Evolutionary conservation across 1,284 basidiomycete genomes (phyloP), one percentile per base, ranked within the genome.

Genomic region (Ganoderma sinense): DNA sequence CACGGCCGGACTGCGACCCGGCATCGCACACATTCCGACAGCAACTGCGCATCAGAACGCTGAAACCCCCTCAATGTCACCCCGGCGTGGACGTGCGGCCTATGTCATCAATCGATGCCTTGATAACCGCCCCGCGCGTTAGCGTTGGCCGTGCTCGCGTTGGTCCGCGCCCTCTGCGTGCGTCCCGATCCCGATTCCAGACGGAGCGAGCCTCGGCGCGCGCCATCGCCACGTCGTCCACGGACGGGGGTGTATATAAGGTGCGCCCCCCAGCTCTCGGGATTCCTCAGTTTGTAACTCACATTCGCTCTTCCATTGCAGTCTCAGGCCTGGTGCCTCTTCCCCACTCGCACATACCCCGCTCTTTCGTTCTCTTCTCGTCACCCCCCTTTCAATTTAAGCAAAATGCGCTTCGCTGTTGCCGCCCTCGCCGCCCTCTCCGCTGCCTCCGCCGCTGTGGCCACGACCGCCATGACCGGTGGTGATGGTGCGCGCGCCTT

Each of bases 291-390:
- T 69, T 69, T 69, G 68, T 48, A 70, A 67, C 69, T 70, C 69
- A 70, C 65, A 51, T 70, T 64, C 69, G 55, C 58, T 60, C 60
- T 70, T 58, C 63, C 69, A 70, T 70, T 55, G 51, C 65, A 70
- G 60, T 59, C 62, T 67, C 39, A 53, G 68, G 72, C 70, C 72
- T 58, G 72, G 72, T 73, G 72, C 72, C 72, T 71, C 68, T 67
- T 40, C 63, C 61, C 60, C 31, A 36, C 61, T 63, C 68, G 68
- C 70, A 70, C 59, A 61, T 26, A n/a, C 41, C 70, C 67, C 65
- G 65, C 64, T 64, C 56, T 67, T 68, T 65, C 67, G n/a, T 16
- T 18, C 18, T 41, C 39, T 61, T 41, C n/a, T 64, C 62, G 33
- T 39, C 61, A 33, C 55, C 59, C 65, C 64, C 33, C 33, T 1